These are phyloP conservation scores for Akanthomyces muscarius DNA, from an alignment of 2,329 filamentous ascomycete genomes.

Conservation along the genomic window DNA sequence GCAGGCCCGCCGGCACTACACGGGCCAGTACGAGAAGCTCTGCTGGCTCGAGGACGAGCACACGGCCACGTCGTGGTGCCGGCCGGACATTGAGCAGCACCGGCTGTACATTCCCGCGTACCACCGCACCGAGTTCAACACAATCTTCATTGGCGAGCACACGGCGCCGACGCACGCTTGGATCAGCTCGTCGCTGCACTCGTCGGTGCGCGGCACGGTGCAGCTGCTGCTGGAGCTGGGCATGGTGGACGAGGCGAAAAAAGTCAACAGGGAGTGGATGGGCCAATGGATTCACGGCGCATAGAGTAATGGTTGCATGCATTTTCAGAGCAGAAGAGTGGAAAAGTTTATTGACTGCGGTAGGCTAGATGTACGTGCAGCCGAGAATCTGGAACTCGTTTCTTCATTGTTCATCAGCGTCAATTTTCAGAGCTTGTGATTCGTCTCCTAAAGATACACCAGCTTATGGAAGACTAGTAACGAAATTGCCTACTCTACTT, in stretches of 20 bases:
- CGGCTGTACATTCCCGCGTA: slow-evolving; percentile 31
- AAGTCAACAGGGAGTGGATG: slow-evolving; percentile 25
- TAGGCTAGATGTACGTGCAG: neutral
- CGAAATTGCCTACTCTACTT: neutral
- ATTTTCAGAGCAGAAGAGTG: neutral
- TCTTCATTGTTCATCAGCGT: neutral
- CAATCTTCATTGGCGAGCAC: slow-evolving; percentile 34
- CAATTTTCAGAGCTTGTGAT: neutral
- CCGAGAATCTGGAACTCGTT: neutral
- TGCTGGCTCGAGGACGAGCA: slow-evolving; percentile 32
- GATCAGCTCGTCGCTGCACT: slow-evolving; percentile 29
- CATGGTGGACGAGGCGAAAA: slow-evolving; percentile 25
- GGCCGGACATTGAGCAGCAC: slow-evolving; percentile 31
- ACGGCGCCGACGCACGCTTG: slow-evolving; percentile 33
- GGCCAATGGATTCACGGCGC: slow-evolving; percentile 22
- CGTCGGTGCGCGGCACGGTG: slow-evolving; percentile 28
- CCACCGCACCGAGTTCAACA: slow-evolving; percentile 31
- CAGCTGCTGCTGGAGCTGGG: slow-evolving; percentile 28
- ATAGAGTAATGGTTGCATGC: neutral
- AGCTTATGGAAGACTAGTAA: too few relatives aligned
- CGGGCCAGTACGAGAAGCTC: slow-evolving; percentile 30
- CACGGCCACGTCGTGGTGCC: slow-evolving; percentile 28
- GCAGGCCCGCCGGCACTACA: slow-evolving; percentile 27
- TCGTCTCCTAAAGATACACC: neutral
- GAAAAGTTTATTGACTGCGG: neutral